Evolutionary conservation across 2,329 filamentous ascomycete species (phyloP).

Genomic region (Penicillium hordei): DNA sequence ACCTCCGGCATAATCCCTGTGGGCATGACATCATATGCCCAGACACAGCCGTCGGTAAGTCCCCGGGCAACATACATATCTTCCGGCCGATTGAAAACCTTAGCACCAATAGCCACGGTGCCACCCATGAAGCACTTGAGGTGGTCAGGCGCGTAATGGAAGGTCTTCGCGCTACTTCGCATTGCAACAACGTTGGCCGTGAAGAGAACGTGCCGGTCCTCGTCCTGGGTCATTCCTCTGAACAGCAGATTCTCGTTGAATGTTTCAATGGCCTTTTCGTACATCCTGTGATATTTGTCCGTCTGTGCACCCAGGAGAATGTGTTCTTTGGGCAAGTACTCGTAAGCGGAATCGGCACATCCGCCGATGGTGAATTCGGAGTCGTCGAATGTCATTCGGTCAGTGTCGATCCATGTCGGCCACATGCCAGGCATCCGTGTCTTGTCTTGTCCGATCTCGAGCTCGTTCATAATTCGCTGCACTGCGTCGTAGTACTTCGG

Average conservation of each 20-base stretch:
- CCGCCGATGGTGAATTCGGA: conserved; percentile 45
- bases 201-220: conserved; percentile 42
- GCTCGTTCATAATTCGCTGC: conserved; percentile 75
- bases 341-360: conserved; percentile 51
- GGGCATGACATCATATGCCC: conserved; percentile 59
- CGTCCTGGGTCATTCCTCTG: conserved; percentile 45
- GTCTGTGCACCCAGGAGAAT: conserved; percentile 45
- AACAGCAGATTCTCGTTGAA: conserved; percentile 46
- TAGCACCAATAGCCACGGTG: conserved; percentile 61
- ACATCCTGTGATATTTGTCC: conserved; percentile 46
- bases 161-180: conserved; percentile 15
- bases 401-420: conserved; percentile 68
- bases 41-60: conserved; percentile 61
- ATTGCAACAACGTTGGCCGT: conserved; percentile 33
- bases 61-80: conserved; percentile 58
- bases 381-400: conserved; percentile 31
- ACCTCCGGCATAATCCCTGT: conserved; percentile 63
- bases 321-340: conserved; percentile 53
- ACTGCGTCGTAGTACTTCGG: conserved; percentile 87
- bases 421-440: conserved; percentile 77
- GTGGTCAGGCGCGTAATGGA: conserved; percentile 53
- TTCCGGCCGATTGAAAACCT: conserved; percentile 54
- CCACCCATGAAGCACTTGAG: conserved; percentile 62
- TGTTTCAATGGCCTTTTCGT: conserved; percentile 40
- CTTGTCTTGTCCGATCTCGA: conserved; percentile 70